Evolutionary conservation across 192 early-diverging fungal genomes (phyloP), one percentile per base, ranked within the genome.

Genomic region (Backusella luteola): DNA sequence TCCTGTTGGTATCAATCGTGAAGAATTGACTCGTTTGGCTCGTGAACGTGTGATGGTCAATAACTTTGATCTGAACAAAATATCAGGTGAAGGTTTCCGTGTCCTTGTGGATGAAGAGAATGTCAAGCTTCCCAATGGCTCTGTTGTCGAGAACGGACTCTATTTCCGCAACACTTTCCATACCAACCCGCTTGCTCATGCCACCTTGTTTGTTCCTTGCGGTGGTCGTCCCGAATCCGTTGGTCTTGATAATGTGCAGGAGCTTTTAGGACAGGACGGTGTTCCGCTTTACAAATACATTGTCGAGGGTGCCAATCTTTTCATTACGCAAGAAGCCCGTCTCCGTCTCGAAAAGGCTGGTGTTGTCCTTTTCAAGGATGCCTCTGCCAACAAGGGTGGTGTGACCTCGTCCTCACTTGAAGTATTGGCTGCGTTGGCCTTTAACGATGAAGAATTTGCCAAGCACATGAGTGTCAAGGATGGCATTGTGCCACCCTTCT

Each of bases 281-380:
- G 85, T 88, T 73, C 90, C 97, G 38, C 90, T 94, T 66, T 98
- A 96, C 94, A 98, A 98, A 91, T 99, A 97, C 89, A 93, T 99
- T 81, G 96, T 97, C 46, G 97, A 99, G 86, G 97, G 97, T 76
- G 96, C 97, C 84, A 99, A 98, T 89, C 84, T 99, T 76, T 99
- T 99, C 92, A 96, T 98, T 72, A 99, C 97, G n/a, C 96, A 99
- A 85, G 96, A 98, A 84, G 96, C 97, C 12, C 96, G 97, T 85
- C 90, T 99, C 53, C 91, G 94, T 26, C 89, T 99, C 6, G 96
- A 99, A 80, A 95, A 96, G 86, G 92, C 94, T 69, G 97, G 97
- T 70, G 93, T 92, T 67, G 90, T 97, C 59, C 87, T 98, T 69
- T 98, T 97, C 90, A 99, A 99, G 89, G 97, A 99, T 80, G 95